Percentiles rank a stretch among this genome's conserved stretches.
Conservation (phyloP, 208 protist genomes). For the Acanthamoeba triangularis region DNA sequence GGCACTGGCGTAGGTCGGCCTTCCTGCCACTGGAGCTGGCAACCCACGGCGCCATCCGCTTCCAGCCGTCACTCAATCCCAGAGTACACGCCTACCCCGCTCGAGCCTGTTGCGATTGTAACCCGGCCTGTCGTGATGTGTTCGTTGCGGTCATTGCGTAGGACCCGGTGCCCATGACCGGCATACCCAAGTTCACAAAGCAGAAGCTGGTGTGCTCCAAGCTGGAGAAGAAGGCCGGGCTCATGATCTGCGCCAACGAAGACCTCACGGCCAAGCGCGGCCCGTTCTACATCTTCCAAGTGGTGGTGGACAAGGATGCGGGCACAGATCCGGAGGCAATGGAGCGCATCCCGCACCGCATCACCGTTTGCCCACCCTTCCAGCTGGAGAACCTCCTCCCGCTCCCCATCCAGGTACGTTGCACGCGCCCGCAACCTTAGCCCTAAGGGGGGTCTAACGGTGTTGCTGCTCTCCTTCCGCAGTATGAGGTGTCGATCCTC, state of each 20-base stretch:
- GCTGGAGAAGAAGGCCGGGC: constrained; percentile 35
- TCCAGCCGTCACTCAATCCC: constrained; percentile 18
- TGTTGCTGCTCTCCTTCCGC: not conserved
- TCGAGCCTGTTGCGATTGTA: not conserved
- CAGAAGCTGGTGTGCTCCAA: constrained; percentile 71
- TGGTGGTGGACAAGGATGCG: constrained; percentile 11
- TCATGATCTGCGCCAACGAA: constrained; percentile 69
- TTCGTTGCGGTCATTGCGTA: not conserved
- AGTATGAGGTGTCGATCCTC: not conserved
- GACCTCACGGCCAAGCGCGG: not conserved
- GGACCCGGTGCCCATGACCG: constrained; percentile 23
- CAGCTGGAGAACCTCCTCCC: constrained; percentile 67
- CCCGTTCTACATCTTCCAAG: constrained; percentile 46
- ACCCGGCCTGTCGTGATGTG: not conserved
- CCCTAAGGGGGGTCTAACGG: not conserved
- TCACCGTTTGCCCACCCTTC: constrained; percentile 55
- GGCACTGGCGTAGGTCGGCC: not conserved
- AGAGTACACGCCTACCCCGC: not conserved
- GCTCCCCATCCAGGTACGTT: not conserved
- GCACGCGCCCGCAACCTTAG: no score
- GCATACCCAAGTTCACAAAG: constrained; percentile 48
- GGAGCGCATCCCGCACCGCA: constrained; percentile 15
- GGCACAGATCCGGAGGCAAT: not conserved
- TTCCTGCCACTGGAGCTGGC: constrained; percentile 59
- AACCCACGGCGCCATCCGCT: constrained; percentile 45